Base-by-base conservation (phyloP, 768 basidiomycete species). In the Kwoniella sp. region DNA sequence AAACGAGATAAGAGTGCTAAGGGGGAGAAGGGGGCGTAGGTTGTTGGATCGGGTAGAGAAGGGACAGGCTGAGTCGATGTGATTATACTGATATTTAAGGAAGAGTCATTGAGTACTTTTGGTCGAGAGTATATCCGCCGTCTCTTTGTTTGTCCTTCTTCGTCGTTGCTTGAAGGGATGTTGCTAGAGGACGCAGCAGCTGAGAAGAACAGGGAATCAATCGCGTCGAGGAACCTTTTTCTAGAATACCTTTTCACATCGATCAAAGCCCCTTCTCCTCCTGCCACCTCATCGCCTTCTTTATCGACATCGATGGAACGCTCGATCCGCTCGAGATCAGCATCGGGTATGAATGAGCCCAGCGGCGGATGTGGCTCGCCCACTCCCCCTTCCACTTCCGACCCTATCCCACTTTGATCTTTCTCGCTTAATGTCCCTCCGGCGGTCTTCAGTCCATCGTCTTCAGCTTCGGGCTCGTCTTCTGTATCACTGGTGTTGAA, bases 1-100 rank as follows among this genome's bases (percentile, higher is more conserved):
- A 76, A 29, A 44, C 74, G 52, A n/a, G 66, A 48, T 19, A 76
- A 65, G 2, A 73, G 53, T 4, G 66, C 54, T 1, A 69, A 62
- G 5, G 70, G 68, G 0, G 72, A 71, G 62, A 56, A 73, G 3
- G 74, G 74, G 4, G 57, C 53, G 58, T 69, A 73, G 5, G 40
- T 37, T 12, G 60, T 37, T 7, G 64, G 51, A 29, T 55, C 9
- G 9, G 74, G 71, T 19, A 70, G 36, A 21, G 25, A 2, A 21
- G 73, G 64, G 2, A 70, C 30, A 1, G 71, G 46, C 27, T 59
- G 54, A 27, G 70, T 68, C 3, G 68, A 74, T 0, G 58, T 48
- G 24, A 71, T 46, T 3, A 66, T 60, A 48, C 8, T 12, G 1
- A 40, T 2, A 33, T 13, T 26, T 24, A 49, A 44, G 48, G 37